Conservation (phyloP, 2,329 filamentous ascomycete genomes). For the Beauveria asiatica region DNA sequence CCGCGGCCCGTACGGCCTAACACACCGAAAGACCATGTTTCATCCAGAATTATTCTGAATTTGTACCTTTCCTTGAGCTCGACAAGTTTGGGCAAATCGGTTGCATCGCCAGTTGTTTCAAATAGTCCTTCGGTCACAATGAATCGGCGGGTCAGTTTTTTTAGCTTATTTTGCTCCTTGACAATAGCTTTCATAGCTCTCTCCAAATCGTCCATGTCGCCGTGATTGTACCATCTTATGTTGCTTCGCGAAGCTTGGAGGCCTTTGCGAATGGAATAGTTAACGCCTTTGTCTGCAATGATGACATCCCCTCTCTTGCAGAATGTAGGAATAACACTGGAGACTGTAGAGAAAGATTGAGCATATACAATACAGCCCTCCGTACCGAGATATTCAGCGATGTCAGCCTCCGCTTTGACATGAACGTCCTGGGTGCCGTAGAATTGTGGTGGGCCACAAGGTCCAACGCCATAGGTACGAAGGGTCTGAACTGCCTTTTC, state of each 20-base stretch:
- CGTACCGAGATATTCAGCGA: slow-evolving; percentile 81
- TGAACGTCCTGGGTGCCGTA: slow-evolving; percentile 98
- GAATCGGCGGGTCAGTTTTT: slow-evolving; percentile 84
- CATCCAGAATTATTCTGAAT: slow-evolving; percentile 93
- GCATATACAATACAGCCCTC: slow-evolving; percentile 91
- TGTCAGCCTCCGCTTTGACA: slow-evolving; percentile 91
- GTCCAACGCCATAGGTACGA: slow-evolving; percentile 90
- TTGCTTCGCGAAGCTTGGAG: slow-evolving; percentile 87
- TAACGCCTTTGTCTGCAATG: slow-evolving; percentile 86
- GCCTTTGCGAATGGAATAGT: slow-evolving; percentile 89
- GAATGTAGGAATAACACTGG: slow-evolving; percentile 93
- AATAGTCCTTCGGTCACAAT: slow-evolving; percentile 95
- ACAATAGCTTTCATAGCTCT: slow-evolving; percentile 74
- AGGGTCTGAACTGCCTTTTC: slow-evolving; percentile 92
- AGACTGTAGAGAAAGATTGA: slow-evolving; percentile 92
- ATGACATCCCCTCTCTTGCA: slow-evolving; percentile 97
- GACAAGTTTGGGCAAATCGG: slow-evolving; percentile 79
- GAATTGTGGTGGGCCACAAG: slow-evolving; percentile 93
- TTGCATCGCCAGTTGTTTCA: slow-evolving; percentile 79
- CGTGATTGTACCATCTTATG: slow-evolving; percentile 91
- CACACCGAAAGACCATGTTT: slow-evolving; percentile 95
- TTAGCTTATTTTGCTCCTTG: slow-evolving; percentile 75
- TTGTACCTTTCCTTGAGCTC: slow-evolving; percentile 95
- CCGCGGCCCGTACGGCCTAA: slow-evolving; percentile 86
- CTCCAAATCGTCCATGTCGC: slow-evolving; percentile 91